Percentiles rank a stretch among this genome's conserved stretches.
Evolutionary conservation across 2,329 filamentous ascomycete species (phyloP).

Genomic region (Arthroderma sp.): DNA sequence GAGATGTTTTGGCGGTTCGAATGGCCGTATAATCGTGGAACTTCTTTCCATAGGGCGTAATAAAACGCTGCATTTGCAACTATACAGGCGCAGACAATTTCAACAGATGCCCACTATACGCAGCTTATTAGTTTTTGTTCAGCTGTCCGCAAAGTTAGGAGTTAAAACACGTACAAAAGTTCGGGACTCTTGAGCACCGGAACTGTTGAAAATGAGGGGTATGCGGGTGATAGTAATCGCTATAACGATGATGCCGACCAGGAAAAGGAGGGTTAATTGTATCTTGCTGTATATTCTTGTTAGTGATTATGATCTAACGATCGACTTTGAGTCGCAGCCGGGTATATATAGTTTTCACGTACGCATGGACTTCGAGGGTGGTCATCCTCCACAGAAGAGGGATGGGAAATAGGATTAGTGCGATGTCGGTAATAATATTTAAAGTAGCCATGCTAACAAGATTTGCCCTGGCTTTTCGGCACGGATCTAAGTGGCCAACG

Average conservation of each 20-base stretch:
- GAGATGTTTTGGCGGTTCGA: neutral
- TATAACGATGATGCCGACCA: conserved; percentile 9
- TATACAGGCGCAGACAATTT: conserved; percentile 9
- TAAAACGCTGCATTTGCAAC: conserved; percentile 12
- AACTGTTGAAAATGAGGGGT: conserved; percentile 9
- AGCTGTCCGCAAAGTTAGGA: neutral
- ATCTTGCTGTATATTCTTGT: conserved; percentile 6
- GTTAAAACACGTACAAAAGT: conserved; percentile 6
- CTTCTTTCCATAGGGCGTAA: conserved; percentile 10
- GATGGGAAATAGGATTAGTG: conserved; percentile 12
- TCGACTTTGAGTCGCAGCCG: neutral
- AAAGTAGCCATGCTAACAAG: conserved; percentile 9
- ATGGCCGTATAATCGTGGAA: neutral
- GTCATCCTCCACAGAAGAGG: conserved; percentile 12
- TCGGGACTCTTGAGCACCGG: conserved; percentile 8
- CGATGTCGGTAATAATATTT: conserved; percentile 11
- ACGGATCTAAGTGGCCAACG: conserved; percentile 5
- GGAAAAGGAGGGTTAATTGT: conserved; percentile 11
- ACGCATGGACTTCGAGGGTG: conserved; percentile 9
- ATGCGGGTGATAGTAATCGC: conserved; percentile 10
- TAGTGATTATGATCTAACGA: no score
- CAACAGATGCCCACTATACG: conserved; percentile 11
- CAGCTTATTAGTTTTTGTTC: neutral
- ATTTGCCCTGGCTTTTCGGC: conserved; percentile 9
- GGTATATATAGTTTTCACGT: neutral